A percentile compares a stretch with the other conserved stretches of the same genome.
phyloP scores from a whole-genome alignment of 495 filamentous ascomycete species.

The Tuber umbilicatum region DNA sequence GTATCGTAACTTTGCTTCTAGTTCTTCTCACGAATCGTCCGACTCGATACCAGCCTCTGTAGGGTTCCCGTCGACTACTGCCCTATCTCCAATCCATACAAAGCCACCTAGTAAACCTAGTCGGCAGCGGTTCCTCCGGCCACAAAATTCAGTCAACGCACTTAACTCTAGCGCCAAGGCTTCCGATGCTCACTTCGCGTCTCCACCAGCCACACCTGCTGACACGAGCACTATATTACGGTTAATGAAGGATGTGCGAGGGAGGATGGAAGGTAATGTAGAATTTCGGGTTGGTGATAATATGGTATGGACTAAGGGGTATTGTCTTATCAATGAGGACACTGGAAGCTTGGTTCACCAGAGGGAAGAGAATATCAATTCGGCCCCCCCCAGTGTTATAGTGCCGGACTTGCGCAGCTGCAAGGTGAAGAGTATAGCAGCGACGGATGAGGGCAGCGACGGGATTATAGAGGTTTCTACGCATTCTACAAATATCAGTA shows the following conservation, averaged over 20 bases:
- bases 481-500: constrained; percentile 59
- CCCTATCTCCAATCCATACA: constrained; percentile 17
- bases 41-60: constrained; percentile 28
- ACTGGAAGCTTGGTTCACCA: constrained; percentile 60
- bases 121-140: constrained; percentile 36
- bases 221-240: constrained; percentile 59
- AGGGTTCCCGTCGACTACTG: constrained; percentile 38
- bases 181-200: constrained; percentile 28
- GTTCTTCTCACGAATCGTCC: constrained; percentile 24
- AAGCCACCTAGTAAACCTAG: constrained; percentile 23
- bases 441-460: constrained; percentile 57
- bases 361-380: constrained; percentile 48
- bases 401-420: constrained; percentile 84
- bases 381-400: constrained; percentile 47
- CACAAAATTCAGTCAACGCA: constrained; percentile 39
- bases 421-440: constrained; percentile 62
- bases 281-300: constrained; percentile 55
- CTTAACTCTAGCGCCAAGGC: constrained; percentile 27
- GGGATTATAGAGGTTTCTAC: constrained; percentile 71
- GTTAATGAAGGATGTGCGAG: constrained; percentile 62
- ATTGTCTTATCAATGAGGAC: constrained; percentile 62
- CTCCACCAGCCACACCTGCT: constrained; percentile 51
- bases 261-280: constrained; percentile 62
- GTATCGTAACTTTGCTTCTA: constrained; percentile 14
- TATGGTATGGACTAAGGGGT: constrained; percentile 55